phyloP scores from a whole-genome alignment of 495 filamentous ascomycete genomes.

The Lasiosphaeria miniovina region DNA sequence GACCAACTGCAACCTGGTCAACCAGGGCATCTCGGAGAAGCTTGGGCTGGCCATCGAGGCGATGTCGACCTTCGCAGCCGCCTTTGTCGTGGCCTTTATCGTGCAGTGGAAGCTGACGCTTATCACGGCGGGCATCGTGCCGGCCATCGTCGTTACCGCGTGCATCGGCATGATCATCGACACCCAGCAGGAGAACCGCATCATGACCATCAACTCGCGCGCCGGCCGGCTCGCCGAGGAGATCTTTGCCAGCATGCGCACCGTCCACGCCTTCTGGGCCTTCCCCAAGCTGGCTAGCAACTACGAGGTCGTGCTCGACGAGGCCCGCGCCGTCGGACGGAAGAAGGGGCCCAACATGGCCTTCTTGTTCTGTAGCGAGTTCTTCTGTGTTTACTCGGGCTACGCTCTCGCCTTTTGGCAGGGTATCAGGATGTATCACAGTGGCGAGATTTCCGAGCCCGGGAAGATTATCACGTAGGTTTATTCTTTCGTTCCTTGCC shows the following conservation, averaged over 20 bases:
- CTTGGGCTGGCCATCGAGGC: constrained; percentile 54
- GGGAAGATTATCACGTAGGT: constrained; percentile 39
- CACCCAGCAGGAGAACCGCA: constrained; percentile 43
- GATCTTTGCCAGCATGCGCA: constrained; percentile 49
- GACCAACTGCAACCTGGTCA: constrained; percentile 27
- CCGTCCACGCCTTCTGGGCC: constrained; percentile 61
- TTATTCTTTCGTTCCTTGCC: not conserved
- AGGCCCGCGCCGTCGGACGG: constrained; percentile 48
- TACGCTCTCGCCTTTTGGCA: constrained; percentile 51
- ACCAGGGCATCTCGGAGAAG: constrained; percentile 57
- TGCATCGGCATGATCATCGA: constrained; percentile 45
- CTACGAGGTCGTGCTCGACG: constrained; percentile 51
- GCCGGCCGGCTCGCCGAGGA: constrained; percentile 57
- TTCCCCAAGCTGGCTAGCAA: constrained; percentile 46
- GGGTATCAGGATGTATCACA: constrained; percentile 37
- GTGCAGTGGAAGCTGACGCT: constrained; percentile 54
- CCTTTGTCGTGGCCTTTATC: constrained; percentile 55
- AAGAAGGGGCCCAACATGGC: constrained; percentile 44
- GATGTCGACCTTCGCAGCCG: constrained; percentile 52
- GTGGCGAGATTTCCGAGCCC: constrained; percentile 38
- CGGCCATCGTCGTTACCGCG: constrained; percentile 44
- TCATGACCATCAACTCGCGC: constrained; percentile 38
- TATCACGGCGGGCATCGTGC: constrained; percentile 51
- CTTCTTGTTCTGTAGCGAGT: constrained; percentile 28
- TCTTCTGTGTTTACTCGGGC: constrained; percentile 37